Conservation (phyloP, 805 yeast genomes). For the Monosporozyma yasuniensis region DNA sequence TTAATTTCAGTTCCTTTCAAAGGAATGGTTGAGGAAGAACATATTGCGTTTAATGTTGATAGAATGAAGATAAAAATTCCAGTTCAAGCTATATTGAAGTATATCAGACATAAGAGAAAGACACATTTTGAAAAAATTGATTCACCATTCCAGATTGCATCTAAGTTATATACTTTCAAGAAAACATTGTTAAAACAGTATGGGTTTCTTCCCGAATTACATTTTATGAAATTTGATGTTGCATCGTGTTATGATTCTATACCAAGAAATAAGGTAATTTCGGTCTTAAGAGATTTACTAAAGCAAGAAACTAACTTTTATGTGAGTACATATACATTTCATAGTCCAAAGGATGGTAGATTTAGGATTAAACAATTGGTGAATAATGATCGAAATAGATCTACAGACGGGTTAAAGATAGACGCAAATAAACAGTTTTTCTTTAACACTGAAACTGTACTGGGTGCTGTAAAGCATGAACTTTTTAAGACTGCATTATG, state of each 20-base stretch:
- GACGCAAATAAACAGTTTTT: not conserved
- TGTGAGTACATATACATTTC: slow-evolving; percentile 22
- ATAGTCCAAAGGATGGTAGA: not conserved
- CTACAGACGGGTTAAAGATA: not conserved
- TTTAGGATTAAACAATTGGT: slow-evolving; percentile 11
- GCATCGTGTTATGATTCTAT: slow-evolving; percentile 69
- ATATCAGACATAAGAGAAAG: slow-evolving; percentile 25
- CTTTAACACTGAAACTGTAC: slow-evolving; percentile 37
- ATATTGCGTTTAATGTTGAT: slow-evolving; percentile 29
- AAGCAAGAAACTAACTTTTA: slow-evolving; percentile 17
- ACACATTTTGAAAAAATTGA: slow-evolving; percentile 29
- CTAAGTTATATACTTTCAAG: slow-evolving; percentile 33
- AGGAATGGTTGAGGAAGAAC: slow-evolving; percentile 30
- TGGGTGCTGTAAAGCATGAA: slow-evolving; percentile 42
- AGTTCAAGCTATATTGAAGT: slow-evolving; percentile 31
- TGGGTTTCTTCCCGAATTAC: slow-evolving; percentile 31
- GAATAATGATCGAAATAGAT: slow-evolving; percentile 10
- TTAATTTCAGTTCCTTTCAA: slow-evolving; percentile 47
- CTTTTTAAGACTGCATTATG: slow-evolving; percentile 42
- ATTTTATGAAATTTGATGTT: slow-evolving; percentile 65
- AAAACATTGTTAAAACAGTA: slow-evolving; percentile 10
- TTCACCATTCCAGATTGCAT: slow-evolving; percentile 41
- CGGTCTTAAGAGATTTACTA: slow-evolving; percentile 23
- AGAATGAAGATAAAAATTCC: slow-evolving; percentile 37
- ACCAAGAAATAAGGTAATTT: slow-evolving; percentile 37